phyloP scores from a whole-genome alignment of 192 early-diverging fungal species.

The Lunasporangiospora selenospora region DNA sequence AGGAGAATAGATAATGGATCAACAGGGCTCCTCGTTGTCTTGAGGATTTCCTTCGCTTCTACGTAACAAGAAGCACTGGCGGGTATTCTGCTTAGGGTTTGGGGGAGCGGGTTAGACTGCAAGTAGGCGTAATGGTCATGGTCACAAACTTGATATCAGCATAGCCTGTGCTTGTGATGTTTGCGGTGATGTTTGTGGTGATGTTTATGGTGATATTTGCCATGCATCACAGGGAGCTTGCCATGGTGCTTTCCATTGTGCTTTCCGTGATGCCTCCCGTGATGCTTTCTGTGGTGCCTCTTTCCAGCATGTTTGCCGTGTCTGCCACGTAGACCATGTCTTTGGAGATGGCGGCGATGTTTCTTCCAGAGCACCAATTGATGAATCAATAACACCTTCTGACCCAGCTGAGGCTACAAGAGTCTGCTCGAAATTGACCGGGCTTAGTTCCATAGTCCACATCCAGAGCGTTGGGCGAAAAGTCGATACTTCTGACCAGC shows the following conservation, averaged over 20 bases:
- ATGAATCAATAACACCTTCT: not conserved
- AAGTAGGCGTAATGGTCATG: not conserved
- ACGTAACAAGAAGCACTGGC: too few relatives aligned
- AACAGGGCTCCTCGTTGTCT: too few relatives aligned
- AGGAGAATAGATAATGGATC: too few relatives aligned
- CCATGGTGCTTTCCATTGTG: too few relatives aligned
- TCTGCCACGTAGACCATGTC: slow-evolving; percentile 1
- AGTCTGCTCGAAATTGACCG: not conserved
- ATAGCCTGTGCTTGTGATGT: not conserved
- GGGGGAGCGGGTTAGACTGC: slow-evolving; percentile 7
- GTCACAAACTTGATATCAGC: slow-evolving; percentile 21
- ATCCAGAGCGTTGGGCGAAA: not conserved
- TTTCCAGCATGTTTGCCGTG: not conserved
- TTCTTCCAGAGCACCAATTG: slow-evolving; percentile 1
- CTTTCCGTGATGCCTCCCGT: slow-evolving; percentile 2
- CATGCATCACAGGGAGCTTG: too few relatives aligned
- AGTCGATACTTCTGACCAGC: not conserved
- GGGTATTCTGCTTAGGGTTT: too few relatives aligned
- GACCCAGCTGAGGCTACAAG: not conserved
- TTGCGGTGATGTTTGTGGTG: not conserved
- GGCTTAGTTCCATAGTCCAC: not conserved
- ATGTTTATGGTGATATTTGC: too few relatives aligned
- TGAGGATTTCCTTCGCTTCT: too few relatives aligned
- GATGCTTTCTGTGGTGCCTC: slow-evolving; percentile 3
- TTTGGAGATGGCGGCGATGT: not conserved